Conservation (phyloP, 1,284 basidiomycete species). For the Sanghuangporus baumii region DNA sequence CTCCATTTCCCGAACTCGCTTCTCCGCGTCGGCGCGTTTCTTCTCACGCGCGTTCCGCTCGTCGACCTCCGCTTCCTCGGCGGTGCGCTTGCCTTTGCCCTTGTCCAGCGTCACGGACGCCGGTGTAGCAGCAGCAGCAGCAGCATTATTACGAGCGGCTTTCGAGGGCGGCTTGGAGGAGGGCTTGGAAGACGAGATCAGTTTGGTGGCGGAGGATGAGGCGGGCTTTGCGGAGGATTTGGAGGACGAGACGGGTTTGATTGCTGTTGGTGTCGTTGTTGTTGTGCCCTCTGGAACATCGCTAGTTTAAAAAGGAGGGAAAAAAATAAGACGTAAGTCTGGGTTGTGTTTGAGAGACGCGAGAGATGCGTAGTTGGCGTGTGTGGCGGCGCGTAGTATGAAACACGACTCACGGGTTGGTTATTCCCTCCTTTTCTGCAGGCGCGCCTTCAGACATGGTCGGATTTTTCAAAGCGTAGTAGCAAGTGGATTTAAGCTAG, state of each 20-base stretch:
- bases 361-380: neutral
- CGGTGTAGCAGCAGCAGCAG: neutral
- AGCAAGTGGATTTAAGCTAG: too few species aligned
- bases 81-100: conserved; percentile 18
- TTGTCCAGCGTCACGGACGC: conserved; percentile 9
- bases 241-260: neutral
- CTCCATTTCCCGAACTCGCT: conserved; percentile 9
- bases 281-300: neutral
- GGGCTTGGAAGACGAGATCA: neutral
- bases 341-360: neutral
- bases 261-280: neutral
- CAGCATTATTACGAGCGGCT: neutral
- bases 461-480: too few species aligned
- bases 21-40: neutral
- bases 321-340: neutral
- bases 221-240: neutral
- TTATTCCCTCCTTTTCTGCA: neutral
- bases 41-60: conserved; percentile 3
- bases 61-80: conserved; percentile 15
- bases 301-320: neutral
- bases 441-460: neutral
- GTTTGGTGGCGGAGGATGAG: neutral
- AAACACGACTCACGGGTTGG: neutral
- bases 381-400: neutral
- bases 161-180: neutral